Evolutionary conservation across 2,329 filamentous ascomycete genomes (phyloP), one percentile per base, ranked within the genome.

Genomic region (Colletotrichum lupini): DNA sequence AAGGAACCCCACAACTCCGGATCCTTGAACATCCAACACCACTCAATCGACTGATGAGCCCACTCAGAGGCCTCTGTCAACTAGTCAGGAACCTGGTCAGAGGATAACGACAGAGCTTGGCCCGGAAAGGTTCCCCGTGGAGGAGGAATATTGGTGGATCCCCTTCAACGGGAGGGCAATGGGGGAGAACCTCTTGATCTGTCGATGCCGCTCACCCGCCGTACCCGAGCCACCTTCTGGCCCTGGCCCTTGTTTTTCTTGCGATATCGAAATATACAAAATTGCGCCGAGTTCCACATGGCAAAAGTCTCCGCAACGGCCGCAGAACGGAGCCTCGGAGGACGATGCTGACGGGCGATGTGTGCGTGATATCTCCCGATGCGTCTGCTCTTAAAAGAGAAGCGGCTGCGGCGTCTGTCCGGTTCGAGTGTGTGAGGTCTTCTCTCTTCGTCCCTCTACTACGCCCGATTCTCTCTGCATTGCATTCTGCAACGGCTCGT

Each of bases 231-330:
- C 57, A 42, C 32, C 14, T 14, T 26, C 32, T n/a, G 57, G 32
- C n/a, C 22, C 57, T 42, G 32, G 32, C 57, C n/a, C 0, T n/a
- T n/a, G n/a, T 19, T 3, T 1, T 7, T 24, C 28, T 37, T 24
- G n/a, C 12, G 35, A 42, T 37, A 26, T 60, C n/a, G 4, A 24
- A 9, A 19, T 49, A 19, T 5, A 5, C 32, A 24, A n/a, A 42
- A 42, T 42, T 37, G 57, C 57, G 57, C 57, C 57, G 57, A 60
- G 57, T 60, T 59, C 57, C 57, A 60, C 57, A 5, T 26, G 57
- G 12, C 12, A 26, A 11, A 6, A 16, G 37, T 32, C 35, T 30
- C 57, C 57, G 32, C 57, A 42, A 14, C 28, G 57, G 32, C 57
- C 22, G 32, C 57, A 22, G 5, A 35, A 35, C 14, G 57, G 12